Evolutionary conservation across 2,329 filamentous ascomycete genomes (phyloP).

Genomic region (Colletotrichum agaves): DNA sequence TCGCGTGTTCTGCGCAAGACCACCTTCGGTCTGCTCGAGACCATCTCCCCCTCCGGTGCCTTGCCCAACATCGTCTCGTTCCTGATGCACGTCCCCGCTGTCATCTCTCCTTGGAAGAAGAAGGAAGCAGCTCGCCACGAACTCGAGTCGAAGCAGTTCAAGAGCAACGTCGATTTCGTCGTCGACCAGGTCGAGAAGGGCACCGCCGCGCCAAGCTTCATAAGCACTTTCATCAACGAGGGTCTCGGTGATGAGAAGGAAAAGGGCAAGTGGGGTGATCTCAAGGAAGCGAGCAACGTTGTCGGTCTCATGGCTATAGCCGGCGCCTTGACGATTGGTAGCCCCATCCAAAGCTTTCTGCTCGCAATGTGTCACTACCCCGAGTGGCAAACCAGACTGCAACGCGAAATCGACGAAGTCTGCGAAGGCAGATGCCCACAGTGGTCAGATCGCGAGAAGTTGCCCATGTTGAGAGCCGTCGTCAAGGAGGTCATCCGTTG

Average conservation of each 20-base stretch:
- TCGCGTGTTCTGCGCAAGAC: constrained; percentile 54
- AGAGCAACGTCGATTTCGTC: constrained; percentile 51
- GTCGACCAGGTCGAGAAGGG: constrained; percentile 46
- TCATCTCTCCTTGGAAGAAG: constrained; percentile 57
- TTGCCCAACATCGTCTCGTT: constrained; percentile 54
- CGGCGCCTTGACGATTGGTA: constrained; percentile 56
- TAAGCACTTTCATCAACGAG: constrained; percentile 52
- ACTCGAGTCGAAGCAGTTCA: constrained; percentile 52
- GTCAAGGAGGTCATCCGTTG: constrained; percentile 61
- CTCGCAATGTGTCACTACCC: constrained; percentile 47
- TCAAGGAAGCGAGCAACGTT: constrained; percentile 54
- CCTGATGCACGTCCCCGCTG: constrained; percentile 51
- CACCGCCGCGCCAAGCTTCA: constrained; percentile 52
- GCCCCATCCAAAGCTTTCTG: constrained; percentile 51
- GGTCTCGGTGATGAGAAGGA: constrained; percentile 43
- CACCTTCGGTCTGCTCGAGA: constrained; percentile 57
- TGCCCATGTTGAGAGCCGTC: constrained; percentile 52
- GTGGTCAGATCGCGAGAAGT: constrained; percentile 50
- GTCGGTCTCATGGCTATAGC: constrained; percentile 59
- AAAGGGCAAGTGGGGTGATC: constrained; percentile 44
- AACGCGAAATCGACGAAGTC: constrained; percentile 53
- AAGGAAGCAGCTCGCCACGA: constrained; percentile 53
- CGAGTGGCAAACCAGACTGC: constrained; percentile 47
- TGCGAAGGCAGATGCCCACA: constrained; percentile 55
- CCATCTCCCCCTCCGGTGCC: constrained; percentile 57